Percentiles rank a stretch among this genome's conserved stretches.
These are phyloP conservation scores for Arctostaphylos glauca DNA, from an alignment of 148 eudicot species.

Conservation along the genomic window DNA sequence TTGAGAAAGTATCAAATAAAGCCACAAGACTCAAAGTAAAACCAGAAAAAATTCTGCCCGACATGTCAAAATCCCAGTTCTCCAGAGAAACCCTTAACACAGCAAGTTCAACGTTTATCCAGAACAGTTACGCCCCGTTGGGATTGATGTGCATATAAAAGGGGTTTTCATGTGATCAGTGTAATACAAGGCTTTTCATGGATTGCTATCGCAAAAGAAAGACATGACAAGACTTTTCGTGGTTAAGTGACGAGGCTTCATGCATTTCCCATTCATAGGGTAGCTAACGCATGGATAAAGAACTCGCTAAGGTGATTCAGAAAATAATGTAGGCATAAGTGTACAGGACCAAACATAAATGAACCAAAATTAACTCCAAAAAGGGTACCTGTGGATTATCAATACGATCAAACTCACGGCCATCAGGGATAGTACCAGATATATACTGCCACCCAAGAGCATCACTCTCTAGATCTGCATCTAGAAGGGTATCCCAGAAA, in stretches of 20 bases:
- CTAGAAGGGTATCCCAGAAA: slow-evolving; percentile 98
- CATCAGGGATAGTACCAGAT: slow-evolving; percentile 90
- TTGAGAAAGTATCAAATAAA: not conserved
- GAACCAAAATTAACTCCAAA: not conserved
- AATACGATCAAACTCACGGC: slow-evolving; percentile 87
- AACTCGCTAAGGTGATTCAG: not conserved
- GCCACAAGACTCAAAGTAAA: not conserved
- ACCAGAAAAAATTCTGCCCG: not conserved
- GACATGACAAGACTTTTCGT: not conserved
- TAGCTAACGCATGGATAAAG: slow-evolving; percentile 1
- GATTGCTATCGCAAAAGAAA: not conserved
- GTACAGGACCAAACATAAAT: not conserved
- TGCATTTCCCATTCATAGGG: not conserved
- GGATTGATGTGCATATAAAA: no score
- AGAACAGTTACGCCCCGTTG: not conserved
- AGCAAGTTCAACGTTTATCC: not conserved
- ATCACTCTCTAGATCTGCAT: slow-evolving; percentile 99
- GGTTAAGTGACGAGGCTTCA: not conserved
- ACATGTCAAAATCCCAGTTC: not conserved
- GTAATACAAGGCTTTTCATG: not conserved
- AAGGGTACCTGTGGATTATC: slow-evolving; percentile 86
- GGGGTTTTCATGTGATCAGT: no score
- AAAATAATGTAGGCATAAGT: not conserved
- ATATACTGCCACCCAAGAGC: slow-evolving; percentile 99
- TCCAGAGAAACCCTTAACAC: not conserved